Base-by-base conservation (phyloP, 768 basidiomycete genomes). In the Gloeopeniophorella convolvens region DNA sequence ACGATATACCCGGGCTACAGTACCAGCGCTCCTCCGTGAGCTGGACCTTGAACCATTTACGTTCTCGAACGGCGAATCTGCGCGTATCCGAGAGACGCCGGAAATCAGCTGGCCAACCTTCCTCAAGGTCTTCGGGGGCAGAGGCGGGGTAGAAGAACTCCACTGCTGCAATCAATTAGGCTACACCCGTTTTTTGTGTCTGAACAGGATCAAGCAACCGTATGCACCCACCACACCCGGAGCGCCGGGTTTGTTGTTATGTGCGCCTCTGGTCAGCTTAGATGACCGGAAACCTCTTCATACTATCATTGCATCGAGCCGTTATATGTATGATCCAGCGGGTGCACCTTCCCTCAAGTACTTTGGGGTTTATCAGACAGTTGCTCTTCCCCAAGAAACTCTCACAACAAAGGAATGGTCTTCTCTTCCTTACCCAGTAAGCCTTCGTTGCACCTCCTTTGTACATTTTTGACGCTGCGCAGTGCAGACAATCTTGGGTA, bases 371-470 rank as follows among this genome's bases (percentile, higher is more conserved):
- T 18, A 24, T 18, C 8, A 24, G 35, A 28, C 46, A 12, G 34
- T 13, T 16, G 8, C 18, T 21, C 45, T 20, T 35, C 40, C 37
- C 32, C 59, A 41, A 36, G 62, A 62, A 37, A 18, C 27, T n/a
- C n/a, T n/a, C n/a, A n/a, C n/a, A n/a, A n/a, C n/a, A n/a, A n/a
- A n/a, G n/a, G n/a, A n/a, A n/a, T n/a, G n/a, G n/a, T n/a, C n/a
- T n/a, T n/a, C n/a, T n/a, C n/a, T n/a, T n/a, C n/a, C n/a, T n/a
- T n/a, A n/a, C n/a, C n/a, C n/a, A n/a, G n/a, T n/a, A n/a, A n/a
- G n/a, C n/a, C n/a, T n/a, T n/a, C n/a, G n/a, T n/a, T n/a, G n/a
- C n/a, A n/a, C n/a, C n/a, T n/a, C n/a, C n/a, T n/a, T n/a, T n/a
- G n/a, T n/a, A n/a, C n/a, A n/a, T 21, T 0, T 30, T 16, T 50